Evolutionary conservation across 257 asterid species (phyloP).

Genomic region (Lycium barbarum): DNA sequence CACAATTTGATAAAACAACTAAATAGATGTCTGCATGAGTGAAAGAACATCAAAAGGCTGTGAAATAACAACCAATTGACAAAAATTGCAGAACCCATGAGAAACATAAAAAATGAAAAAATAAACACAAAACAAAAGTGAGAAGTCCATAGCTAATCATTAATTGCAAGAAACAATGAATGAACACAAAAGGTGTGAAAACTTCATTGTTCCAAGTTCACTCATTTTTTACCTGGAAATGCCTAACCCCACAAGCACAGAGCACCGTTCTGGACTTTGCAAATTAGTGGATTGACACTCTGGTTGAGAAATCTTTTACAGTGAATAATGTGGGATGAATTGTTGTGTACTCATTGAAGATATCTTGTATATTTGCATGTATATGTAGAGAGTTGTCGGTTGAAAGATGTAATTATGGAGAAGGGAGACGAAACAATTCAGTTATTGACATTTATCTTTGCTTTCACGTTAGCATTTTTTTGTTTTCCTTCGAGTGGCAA

Average conservation of each 20-base stretch:
- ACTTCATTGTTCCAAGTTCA: not conserved
- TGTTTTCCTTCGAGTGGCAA: not conserved
- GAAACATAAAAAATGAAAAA: not conserved
- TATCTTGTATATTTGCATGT: not conserved
- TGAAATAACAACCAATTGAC: not conserved
- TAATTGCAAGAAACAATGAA: slow-evolving; percentile 8
- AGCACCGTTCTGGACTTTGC: not conserved
- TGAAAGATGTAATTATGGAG: not conserved
- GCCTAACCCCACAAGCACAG: not conserved
- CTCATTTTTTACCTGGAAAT: slow-evolving; percentile 22
- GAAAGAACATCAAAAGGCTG: not conserved
- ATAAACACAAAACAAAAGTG: not conserved
- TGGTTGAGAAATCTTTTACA: not conserved
- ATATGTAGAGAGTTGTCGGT: slow-evolving; percentile 1
- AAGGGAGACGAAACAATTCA: not conserved
- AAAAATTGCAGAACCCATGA: not conserved
- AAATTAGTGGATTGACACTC: not conserved
- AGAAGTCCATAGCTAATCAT: not conserved
- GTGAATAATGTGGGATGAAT: not conserved
- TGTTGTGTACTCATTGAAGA: not conserved
- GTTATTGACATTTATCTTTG: not conserved
- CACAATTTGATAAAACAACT: not conserved
- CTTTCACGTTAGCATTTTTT: slow-evolving; percentile 12
- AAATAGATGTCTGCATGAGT: not conserved
- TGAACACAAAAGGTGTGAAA: not conserved